Evolutionary conservation across 768 basidiomycete species (phyloP).

Genomic region (Agrocybe chaxingu): DNA sequence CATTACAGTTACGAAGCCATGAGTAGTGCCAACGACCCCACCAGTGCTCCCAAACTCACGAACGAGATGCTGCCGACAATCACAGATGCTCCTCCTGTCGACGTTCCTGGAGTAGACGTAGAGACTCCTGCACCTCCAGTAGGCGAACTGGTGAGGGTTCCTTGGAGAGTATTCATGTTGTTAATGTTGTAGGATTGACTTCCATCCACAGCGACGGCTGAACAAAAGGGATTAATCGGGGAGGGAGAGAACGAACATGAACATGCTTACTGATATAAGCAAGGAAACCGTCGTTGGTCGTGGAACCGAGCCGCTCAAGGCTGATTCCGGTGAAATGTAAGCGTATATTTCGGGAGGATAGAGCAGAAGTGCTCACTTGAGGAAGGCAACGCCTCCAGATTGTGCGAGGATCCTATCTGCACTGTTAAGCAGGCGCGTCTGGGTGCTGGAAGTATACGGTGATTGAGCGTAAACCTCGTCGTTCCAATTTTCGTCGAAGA

Average conservation of each 20-base stretch:
- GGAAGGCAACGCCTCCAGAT: constrained; percentile 24
- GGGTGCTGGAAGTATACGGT: constrained; percentile 25
- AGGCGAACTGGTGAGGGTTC: no score
- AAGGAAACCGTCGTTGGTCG: constrained; percentile 17
- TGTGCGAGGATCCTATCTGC: constrained; percentile 26
- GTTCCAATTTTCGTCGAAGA: constrained; percentile 30
- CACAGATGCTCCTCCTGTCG: no score
- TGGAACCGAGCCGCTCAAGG: constrained; percentile 10
- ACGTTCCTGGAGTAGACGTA: no score
- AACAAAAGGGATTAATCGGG: not conserved
- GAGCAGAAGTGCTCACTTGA: constrained; percentile 15
- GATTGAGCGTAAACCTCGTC: constrained; percentile 21
- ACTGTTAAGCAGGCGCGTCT: constrained; percentile 23
- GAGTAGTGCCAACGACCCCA: no score
- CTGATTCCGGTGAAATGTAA: not conserved
- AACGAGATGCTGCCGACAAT: no score
- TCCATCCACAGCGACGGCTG: constrained; percentile 7
- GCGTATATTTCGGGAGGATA: no score
- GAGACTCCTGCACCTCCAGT: no score
- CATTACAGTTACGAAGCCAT: no score
- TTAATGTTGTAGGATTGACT: constrained; percentile 1
- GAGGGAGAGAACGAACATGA: not conserved
- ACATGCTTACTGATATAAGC: constrained; percentile 22
- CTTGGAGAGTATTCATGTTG: constrained; percentile 1
- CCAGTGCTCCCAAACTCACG: no score